Base-by-base conservation (phyloP, 2,329 filamentous ascomycete genomes). In the Teratosphaeria viscida region DNA sequence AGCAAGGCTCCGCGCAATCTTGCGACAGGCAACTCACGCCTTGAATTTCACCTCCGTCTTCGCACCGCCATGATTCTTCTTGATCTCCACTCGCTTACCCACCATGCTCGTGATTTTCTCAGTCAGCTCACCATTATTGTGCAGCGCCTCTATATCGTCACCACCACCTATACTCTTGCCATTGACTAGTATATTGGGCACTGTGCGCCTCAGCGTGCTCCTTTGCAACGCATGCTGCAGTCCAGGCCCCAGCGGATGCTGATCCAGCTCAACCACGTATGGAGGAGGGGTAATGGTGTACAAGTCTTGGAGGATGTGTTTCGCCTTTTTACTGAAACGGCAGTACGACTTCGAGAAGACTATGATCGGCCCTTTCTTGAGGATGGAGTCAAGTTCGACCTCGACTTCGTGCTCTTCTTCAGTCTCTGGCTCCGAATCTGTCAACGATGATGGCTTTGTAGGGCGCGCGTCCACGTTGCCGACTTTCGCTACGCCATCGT, bases 291-390 rank as follows among this genome's bases (percentile, higher is more conserved):
- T 82, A 71, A 99, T 95, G 58, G 79, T 79, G 78, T 97, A 97
- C 67, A 88, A 86, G 26, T 92, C 84, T 52, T 96, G 83, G 49
- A 99, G 82, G 59, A 97, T 82, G 52, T 81, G 79, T 66, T 99
- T 99, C 54, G 94, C 94, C 66, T 85, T 85, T 71, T 85, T 87
- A 57, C 91, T 96, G 76, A 83, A 87, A 0, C 88, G 90, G 74
- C 94, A 99, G 76, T 92, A 96, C 1, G 88, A 84, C 75, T 99
- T 97, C 64, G 91, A 96, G 78, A 97, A 97, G 68, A 99, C 90
- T 72, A 96, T 89, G 61, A 97, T 86, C 16, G 92, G 91, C 2
- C 89, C 85, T 70, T 85, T 87, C 77, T 92, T 94, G 64, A 97
- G 74, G 55, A 97, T 95, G 7, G 75, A 73, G 68, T 90, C 87